These are phyloP conservation scores for Kalmanozyma brasiliensis DNA, from an alignment of 1,284 basidiomycete species.

Conservation along the genomic window DNA sequence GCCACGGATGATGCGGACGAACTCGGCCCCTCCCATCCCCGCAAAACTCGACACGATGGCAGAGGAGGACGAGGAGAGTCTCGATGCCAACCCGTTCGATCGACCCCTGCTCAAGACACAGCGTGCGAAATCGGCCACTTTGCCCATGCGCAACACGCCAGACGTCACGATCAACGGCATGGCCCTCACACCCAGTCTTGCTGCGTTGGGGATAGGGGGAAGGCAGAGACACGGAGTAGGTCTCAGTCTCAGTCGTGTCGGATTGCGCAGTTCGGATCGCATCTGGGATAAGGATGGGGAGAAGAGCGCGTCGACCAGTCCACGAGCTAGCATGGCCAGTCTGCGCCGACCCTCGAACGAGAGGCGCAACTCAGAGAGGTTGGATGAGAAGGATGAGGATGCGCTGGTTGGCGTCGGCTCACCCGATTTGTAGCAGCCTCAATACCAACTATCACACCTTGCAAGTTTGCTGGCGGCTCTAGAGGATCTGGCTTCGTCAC, in stretches of 20 bases:
- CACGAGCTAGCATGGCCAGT: too few species aligned
- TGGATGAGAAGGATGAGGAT: too few species aligned
- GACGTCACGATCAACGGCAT: slow-evolving; percentile 43
- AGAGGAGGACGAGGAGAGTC: slow-evolving; percentile 34
- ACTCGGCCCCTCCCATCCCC: slow-evolving; percentile 17
- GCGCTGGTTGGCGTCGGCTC: too few species aligned
- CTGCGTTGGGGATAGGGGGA: slow-evolving; percentile 16
- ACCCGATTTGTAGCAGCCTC: background rate
- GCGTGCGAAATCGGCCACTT: slow-evolving; percentile 4
- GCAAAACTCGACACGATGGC: slow-evolving; percentile 29
- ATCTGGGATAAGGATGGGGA: slow-evolving; percentile 31
- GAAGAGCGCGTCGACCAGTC: background rate
- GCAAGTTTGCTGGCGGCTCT: too few species aligned
- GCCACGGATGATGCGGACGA: slow-evolving; percentile 11
- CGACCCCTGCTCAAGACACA: background rate
- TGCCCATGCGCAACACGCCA: slow-evolving; percentile 24
- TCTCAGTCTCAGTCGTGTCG: slow-evolving; percentile 42
- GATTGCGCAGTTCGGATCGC: slow-evolving; percentile 37
- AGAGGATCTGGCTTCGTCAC: too few species aligned
- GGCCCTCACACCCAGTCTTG: slow-evolving; percentile 19
- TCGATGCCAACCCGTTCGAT: too few species aligned
- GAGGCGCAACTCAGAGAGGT: too few species aligned
- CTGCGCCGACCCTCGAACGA: too few species aligned
- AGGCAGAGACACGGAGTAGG: slow-evolving; percentile 25
- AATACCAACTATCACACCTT: too few species aligned